A percentile compares a stretch with the other conserved stretches of the same genome.
These are phyloP conservation scores for Omphalotus olearius DNA, from an alignment of 1,284 basidiomycete species.

Conservation along the genomic window DNA sequence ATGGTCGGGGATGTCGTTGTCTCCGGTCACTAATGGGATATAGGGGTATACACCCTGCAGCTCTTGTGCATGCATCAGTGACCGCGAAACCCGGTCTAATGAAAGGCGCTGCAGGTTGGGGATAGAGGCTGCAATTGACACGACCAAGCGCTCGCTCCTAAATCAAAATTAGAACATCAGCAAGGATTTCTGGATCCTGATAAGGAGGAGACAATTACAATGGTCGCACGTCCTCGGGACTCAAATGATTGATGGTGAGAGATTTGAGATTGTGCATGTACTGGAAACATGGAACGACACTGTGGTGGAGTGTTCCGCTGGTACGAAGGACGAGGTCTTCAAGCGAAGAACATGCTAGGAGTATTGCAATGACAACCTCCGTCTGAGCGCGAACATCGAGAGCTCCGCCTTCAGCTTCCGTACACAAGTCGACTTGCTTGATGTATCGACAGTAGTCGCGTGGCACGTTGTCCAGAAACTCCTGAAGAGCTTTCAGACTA, in stretches of 20 bases:
- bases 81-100: conserved; percentile 62
- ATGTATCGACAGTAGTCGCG: conserved; percentile 48
- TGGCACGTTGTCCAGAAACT: conserved; percentile 57
- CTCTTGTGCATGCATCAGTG: conserved; percentile 54
- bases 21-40: conserved; percentile 54
- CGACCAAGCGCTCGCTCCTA: conserved; percentile 68
- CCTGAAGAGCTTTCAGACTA: conserved; percentile 38
- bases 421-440: conserved; percentile 46
- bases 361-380: conserved; percentile 45
- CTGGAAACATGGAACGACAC: conserved; percentile 50
- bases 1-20: conserved; percentile 57
- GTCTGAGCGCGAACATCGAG: conserved; percentile 26
- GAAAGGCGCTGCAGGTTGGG: conserved; percentile 52
- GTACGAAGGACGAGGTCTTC: conserved; percentile 48
- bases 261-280: conserved; percentile 37
- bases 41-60: conserved; percentile 47
- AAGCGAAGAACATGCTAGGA: conserved; percentile 46
- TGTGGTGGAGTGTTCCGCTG: conserved; percentile 46
- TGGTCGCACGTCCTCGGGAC: conserved; percentile 46
- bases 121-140: conserved; percentile 62
- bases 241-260: conserved; percentile 54
- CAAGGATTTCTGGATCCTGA: conserved; percentile 13
- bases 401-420: conserved; percentile 13
- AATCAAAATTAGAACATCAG: conserved; percentile 16
- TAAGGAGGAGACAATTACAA: conserved; percentile 42